Percentiles rank a stretch among this genome's conserved stretches.
phyloP scores from a whole-genome alignment of 192 early-diverging fungal species.

The Geranomyces michiganensis region DNA sequence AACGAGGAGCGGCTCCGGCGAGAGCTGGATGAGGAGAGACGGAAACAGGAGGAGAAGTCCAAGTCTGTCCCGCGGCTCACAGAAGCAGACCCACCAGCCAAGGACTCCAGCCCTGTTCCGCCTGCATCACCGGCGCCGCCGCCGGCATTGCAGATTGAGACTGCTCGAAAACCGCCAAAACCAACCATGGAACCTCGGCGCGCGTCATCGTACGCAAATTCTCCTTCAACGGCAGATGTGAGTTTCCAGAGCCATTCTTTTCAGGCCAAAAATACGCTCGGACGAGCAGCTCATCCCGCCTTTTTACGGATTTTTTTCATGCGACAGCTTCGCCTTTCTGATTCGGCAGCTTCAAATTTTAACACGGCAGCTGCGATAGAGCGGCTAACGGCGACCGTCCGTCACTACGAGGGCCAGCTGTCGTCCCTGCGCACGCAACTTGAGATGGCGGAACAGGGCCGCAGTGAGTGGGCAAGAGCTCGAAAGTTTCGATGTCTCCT shows the following conservation, averaged over 20 bases:
- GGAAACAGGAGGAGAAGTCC: background rate
- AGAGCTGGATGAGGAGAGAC: conserved; percentile 9
- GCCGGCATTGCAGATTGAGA: background rate
- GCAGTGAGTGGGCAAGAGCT: conserved; percentile 52
- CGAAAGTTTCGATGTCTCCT: background rate
- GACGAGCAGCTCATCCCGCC: no score
- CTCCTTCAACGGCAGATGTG: background rate
- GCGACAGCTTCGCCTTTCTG: background rate
- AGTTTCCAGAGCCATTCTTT: background rate
- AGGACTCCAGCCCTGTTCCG: background rate
- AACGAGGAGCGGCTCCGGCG: conserved; percentile 3
- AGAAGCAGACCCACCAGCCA: background rate
- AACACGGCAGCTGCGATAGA: conserved; percentile 58
- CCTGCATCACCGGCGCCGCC: no score
- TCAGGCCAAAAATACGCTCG: background rate
- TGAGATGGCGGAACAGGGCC: conserved; percentile 59
- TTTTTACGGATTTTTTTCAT: background rate
- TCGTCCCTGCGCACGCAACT: conserved; percentile 67
- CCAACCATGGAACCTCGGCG: background rate
- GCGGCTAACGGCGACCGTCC: conserved; percentile 58
- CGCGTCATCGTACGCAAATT: background rate
- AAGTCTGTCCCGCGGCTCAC: background rate
- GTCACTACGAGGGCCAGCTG: conserved; percentile 70
- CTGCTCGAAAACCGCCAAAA: background rate
- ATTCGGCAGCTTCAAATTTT: conserved; percentile 7